Conservation (phyloP, 345 rosid genomes). For the Nasturtium officinale region DNA sequence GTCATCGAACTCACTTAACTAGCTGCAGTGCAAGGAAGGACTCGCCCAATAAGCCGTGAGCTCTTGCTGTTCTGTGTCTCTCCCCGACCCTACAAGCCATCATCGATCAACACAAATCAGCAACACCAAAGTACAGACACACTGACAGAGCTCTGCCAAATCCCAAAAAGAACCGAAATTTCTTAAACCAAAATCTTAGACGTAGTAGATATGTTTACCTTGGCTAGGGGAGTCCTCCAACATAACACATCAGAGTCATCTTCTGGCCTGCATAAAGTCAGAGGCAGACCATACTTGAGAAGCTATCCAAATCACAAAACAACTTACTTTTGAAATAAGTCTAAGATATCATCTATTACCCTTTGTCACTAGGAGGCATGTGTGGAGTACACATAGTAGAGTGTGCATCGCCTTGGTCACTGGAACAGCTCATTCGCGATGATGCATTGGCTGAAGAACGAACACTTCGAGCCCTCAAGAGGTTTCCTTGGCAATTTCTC, state of each 20-base stretch:
- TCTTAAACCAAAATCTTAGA: background rate
- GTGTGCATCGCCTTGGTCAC: slow-evolving; percentile 37
- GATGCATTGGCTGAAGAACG: slow-evolving; percentile 40
- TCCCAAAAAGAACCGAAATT: background rate
- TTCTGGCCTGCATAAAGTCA: slow-evolving; percentile 51
- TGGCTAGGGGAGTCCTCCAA: slow-evolving; percentile 64
- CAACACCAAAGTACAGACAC: background rate
- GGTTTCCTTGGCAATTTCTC: slow-evolving; percentile 76
- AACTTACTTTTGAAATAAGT: background rate
- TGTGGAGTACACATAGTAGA: slow-evolving; percentile 35
- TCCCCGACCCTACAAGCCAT: slow-evolving; percentile 55
- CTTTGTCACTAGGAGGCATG: slow-evolving; percentile 28
- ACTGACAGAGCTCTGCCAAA: background rate
- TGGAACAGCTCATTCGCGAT: slow-evolving; percentile 37
- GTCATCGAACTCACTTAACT: slow-evolving; percentile 22
- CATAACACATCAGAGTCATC: slow-evolving; percentile 56
- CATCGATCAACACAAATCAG: slow-evolving; percentile 7
- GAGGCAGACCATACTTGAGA: slow-evolving; percentile 6
- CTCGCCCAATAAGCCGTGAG: slow-evolving; percentile 52
- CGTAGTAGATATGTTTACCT: slow-evolving; percentile 48
- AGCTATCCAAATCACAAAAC: slow-evolving; percentile 1
- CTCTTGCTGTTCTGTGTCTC: slow-evolving; percentile 45
- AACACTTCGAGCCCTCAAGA: slow-evolving; percentile 55
- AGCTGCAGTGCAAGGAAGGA: slow-evolving; percentile 57
- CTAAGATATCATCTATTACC: slow-evolving; percentile 7